Base-by-base conservation (phyloP, 768 basidiomycete species). In the Paxillus ammoniavirescens region DNA sequence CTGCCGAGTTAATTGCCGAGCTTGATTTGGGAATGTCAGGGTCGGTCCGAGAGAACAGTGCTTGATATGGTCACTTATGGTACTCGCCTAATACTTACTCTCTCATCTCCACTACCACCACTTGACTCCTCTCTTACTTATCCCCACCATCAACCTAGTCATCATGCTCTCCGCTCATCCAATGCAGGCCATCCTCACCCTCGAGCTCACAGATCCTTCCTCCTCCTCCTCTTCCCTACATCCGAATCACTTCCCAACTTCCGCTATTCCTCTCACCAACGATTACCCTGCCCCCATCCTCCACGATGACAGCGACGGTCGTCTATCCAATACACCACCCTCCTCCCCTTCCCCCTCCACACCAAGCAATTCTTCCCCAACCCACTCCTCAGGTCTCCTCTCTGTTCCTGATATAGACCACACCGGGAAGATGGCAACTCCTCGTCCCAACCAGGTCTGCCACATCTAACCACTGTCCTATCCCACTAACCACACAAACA, bases 91-190 rank as follows among this genome's bases (percentile, higher is more conserved):
- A 9, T 9, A 49, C 31, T 36, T 33, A 23, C 21, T 50, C 52
- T 21, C 14, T 33, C 50, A 15, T 42, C 14, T 47, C 47, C 28
- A 42, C 21, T 2, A 14, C 35, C 1, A 35, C 35, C 2, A 35
- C 13, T 33, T 3, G 12, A 13, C 9, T 49, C 46, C 42, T 36
- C 53, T 52, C 47, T 55, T 6, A 47, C 58, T 13, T 23, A 13
- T 14, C 45, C 21, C 6, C 7, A 4, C 14, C 49, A 50, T 9
- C 54, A 4, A 41, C 35, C 55, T 28, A 38, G 59, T 48, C 42
- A 76, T 48, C 42, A 76, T 73, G 75, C 68, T 76, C 54, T 72
- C 72, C 37, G 63, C 73, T 13, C 67, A 54, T 55, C 75, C 73
- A 37, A 75, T 74, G 69, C 67, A 65, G 28, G 68, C 59, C 37